A percentile compares a stretch with the other conserved stretches of the same genome.
These are phyloP conservation scores for Diplodia sapinea DNA, from an alignment of 2,329 filamentous ascomycete genomes.

Conservation along the genomic window DNA sequence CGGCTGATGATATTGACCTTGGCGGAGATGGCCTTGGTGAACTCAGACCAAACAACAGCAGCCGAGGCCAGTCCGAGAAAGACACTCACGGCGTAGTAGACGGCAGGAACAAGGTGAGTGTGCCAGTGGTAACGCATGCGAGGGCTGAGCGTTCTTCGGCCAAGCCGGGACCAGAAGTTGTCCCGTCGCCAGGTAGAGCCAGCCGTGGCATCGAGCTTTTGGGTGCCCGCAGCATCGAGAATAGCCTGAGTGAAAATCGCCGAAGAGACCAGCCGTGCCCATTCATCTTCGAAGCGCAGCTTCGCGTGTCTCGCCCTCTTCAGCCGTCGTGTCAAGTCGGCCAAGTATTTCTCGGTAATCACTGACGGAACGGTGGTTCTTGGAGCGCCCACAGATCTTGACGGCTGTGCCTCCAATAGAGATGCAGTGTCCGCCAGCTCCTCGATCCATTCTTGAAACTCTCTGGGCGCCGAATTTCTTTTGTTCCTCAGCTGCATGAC, in stretches of 20 bases:
- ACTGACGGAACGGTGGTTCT: conserved; percentile 70
- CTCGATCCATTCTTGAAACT: conserved; percentile 94
- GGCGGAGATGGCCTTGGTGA: conserved; percentile 81
- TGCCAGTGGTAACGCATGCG: conserved; percentile 81
- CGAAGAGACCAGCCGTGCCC: conserved; percentile 77
- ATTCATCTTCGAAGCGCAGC: conserved; percentile 82
- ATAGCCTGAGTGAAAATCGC: conserved; percentile 80
- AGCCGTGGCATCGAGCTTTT: conserved; percentile 69
- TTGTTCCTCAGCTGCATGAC: conserved; percentile 78
- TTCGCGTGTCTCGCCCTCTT: conserved; percentile 82
- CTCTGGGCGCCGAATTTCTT: conserved; percentile 76
- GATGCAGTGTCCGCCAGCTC: conserved; percentile 81
- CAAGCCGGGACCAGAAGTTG: conserved; percentile 41
- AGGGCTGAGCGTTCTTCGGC: conserved; percentile 68
- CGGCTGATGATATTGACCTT: conserved; percentile 73
- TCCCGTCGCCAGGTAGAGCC: conserved; percentile 16
- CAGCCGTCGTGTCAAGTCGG: conserved; percentile 82
- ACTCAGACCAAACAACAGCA: conserved; percentile 90
- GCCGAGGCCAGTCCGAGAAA: conserved; percentile 76
- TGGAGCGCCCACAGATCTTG: conserved; percentile 32
- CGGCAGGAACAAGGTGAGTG: conserved; percentile 72
- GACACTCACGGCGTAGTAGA: conserved; percentile 68
- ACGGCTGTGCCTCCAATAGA: conserved; percentile 64
- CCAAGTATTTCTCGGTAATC: conserved; percentile 91
- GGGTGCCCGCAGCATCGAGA: conserved; percentile 80